Conservation (phyloP, 1,139 yeast genomes). For the Candida dubliniensis region DNA sequence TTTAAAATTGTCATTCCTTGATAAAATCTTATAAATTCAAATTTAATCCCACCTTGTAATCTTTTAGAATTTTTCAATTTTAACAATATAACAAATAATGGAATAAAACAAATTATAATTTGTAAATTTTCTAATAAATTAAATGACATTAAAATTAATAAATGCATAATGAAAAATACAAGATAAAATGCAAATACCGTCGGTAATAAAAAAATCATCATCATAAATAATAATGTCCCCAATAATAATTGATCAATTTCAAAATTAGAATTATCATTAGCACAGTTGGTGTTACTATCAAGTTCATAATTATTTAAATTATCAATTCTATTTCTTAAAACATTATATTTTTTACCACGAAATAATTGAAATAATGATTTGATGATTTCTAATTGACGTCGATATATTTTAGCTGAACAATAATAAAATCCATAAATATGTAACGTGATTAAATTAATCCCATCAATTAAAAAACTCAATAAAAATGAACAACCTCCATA, state of each 20-base stretch:
- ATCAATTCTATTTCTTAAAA: conserved; percentile 82
- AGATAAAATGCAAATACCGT: conserved; percentile 84
- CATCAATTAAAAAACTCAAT: conserved; percentile 65
- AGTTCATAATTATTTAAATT: conserved; percentile 44
- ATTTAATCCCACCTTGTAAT: conserved; percentile 82
- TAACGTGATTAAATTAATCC: conserved; percentile 59
- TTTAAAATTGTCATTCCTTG: conserved; percentile 26
- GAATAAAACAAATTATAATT: conserved; percentile 76
- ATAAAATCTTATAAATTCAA: conserved; percentile 27
- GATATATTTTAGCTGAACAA: conserved; percentile 75
- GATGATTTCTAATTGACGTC: conserved; percentile 69
- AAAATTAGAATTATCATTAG: conserved; percentile 46
- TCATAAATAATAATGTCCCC: conserved; percentile 86
- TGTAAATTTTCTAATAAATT: conserved; percentile 61
- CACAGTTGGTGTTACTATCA: not conserved
- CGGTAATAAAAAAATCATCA: conserved; percentile 75
- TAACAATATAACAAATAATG: conserved; percentile 76
- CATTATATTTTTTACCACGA: conserved; percentile 86
- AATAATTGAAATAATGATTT: conserved; percentile 80
- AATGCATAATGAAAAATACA: conserved; percentile 63
- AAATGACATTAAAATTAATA: conserved; percentile 49
- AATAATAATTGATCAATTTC: conserved; percentile 83
- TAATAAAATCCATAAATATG: conserved; percentile 78
- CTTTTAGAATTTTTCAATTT: conserved; percentile 80
- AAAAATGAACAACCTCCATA: conserved; percentile 73